Evolutionary conservation across 345 rosid species (phyloP).

Genomic region (Microthlaspi erraticum): DNA sequence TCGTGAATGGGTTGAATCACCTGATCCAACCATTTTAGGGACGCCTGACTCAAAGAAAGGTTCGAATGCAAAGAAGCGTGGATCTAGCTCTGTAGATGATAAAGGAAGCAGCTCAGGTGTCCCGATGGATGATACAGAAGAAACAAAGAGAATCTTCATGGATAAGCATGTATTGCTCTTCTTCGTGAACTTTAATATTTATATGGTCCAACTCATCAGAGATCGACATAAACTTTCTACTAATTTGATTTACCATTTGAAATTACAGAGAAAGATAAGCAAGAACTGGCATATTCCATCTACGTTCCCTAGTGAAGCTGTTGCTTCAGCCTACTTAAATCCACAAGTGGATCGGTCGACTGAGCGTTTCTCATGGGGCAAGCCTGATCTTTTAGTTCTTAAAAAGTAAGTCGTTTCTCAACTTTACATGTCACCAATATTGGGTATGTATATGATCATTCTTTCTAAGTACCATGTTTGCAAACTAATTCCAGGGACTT

Average conservation of each 20-base stretch:
- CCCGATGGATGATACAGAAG: slow-evolving; percentile 46
- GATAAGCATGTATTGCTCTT: slow-evolving; percentile 69
- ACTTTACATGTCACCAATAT: background rate
- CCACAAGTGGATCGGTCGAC: slow-evolving; percentile 97
- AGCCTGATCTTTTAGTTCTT: slow-evolving; percentile 81
- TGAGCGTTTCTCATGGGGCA: slow-evolving; percentile 93
- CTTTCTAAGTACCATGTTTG: slow-evolving; percentile 8
- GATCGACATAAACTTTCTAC: background rate
- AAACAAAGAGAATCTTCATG: slow-evolving; percentile 75
- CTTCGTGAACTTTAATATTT: slow-evolving; percentile 10
- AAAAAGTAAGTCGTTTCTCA: slow-evolving; percentile 57
- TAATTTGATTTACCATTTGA: slow-evolving; percentile 14
- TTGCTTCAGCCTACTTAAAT: slow-evolving; percentile 71
- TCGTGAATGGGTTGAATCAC: slow-evolving; percentile 97
- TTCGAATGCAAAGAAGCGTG: slow-evolving; percentile 51
- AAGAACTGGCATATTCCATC: slow-evolving; percentile 96
- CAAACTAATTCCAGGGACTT: slow-evolving; percentile 3
- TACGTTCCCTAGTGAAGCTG: slow-evolving; percentile 89
- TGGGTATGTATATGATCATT: too few relatives aligned
- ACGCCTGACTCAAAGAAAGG: slow-evolving; percentile 50
- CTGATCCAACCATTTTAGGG: slow-evolving; percentile 91
- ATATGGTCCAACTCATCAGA: slow-evolving; percentile 4
- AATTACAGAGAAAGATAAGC: slow-evolving; percentile 89
- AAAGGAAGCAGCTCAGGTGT: slow-evolving; percentile 33
- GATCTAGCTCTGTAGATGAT: slow-evolving; percentile 46